Percentiles rank a stretch among this genome's conserved stretches.
phyloP scores from a whole-genome alignment of 192 early-diverging fungal genomes.

The Gryganskiella cystojenkinii region DNA sequence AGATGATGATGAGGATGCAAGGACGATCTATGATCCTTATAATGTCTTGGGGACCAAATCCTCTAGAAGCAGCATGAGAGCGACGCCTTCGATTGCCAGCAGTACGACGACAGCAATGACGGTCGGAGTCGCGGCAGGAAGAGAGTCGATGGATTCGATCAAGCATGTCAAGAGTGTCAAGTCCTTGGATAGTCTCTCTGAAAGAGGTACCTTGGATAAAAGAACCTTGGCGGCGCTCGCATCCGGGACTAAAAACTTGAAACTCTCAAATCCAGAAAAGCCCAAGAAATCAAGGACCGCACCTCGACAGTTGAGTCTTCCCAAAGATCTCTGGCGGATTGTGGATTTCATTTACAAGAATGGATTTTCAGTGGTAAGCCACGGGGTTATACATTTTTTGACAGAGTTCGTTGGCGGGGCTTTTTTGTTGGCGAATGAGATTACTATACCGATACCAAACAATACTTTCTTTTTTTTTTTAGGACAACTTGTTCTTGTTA shows the following conservation, averaged over 20 bases:
- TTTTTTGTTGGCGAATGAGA: not conserved
- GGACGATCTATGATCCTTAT: constrained; percentile 57
- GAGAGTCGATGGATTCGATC: not conserved
- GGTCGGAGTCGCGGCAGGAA: not conserved
- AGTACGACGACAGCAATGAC: constrained; percentile 22
- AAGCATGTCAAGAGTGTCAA: constrained; percentile 33
- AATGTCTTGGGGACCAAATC: constrained; percentile 56
- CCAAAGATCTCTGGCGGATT: constrained; percentile 78
- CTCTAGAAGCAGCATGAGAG: constrained; percentile 54
- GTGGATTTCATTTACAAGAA: constrained; percentile 77
- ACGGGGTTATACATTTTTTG: not conserved
- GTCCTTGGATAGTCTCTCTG: constrained; percentile 29
- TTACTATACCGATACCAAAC: not conserved
- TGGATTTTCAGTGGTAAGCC: constrained; percentile 72
- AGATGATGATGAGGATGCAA: constrained; percentile 44
- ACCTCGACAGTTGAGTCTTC: constrained; percentile 55
- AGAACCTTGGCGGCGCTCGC: not conserved
- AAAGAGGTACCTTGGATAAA: not conserved
- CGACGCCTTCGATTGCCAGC: constrained; percentile 15
- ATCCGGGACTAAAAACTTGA: not conserved
- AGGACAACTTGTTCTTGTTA: constrained; percentile 74
- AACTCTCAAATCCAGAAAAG: constrained; percentile 3
- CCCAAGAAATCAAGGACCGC: constrained; percentile 24
- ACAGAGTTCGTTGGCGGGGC: not conserved
- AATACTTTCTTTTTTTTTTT: not conserved